Conservation (phyloP, 345 rosid genomes). For the Excoecaria cochinchinensis region DNA sequence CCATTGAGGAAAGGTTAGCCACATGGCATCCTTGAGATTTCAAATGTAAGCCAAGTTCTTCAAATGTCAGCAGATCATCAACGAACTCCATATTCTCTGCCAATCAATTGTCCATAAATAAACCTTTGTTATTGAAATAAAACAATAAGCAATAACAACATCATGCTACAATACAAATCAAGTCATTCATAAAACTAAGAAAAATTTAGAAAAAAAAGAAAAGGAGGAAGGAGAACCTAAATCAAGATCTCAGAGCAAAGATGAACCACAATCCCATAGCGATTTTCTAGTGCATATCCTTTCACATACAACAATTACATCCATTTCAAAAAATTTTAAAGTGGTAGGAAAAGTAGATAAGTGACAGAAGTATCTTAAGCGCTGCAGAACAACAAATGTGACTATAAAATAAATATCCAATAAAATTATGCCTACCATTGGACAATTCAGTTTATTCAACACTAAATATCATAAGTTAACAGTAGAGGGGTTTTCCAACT, state of each 20-base stretch:
- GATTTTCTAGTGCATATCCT: not conserved
- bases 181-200: not conserved
- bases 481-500: not conserved
- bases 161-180: not conserved
- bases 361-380: not conserved
- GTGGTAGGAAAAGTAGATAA: not conserved
- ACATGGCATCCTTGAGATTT: constrained; percentile 77
- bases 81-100: constrained; percentile 94
- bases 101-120: constrained; percentile 13
- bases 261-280: no score
- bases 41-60: constrained; percentile 68
- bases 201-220: no score
- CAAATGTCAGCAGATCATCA: constrained; percentile 79
- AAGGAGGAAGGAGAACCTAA: not conserved
- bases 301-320: not conserved
- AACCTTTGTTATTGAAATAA: not conserved
- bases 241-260: not conserved
- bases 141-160: not conserved
- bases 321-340: not conserved
- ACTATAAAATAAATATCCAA: not conserved
- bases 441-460: not conserved
- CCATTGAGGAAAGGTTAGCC: constrained; percentile 85
- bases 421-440: not conserved
- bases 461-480: constrained; percentile 10
- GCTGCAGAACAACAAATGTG: not conserved